Base-by-base conservation (phyloP, 257 asterid species). In the Striga asiatica region DNA sequence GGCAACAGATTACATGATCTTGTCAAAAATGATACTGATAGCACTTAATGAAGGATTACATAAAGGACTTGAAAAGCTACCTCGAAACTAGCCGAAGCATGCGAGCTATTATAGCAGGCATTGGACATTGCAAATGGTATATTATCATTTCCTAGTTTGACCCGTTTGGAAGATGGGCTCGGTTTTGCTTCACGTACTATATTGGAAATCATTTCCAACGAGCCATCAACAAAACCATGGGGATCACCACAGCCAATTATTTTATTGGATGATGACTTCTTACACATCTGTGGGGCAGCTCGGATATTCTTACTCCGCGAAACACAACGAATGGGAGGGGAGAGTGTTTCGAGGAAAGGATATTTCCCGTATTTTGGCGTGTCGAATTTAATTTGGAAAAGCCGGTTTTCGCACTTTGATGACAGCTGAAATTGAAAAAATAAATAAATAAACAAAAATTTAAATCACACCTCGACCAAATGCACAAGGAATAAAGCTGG, bases 131-230 rank as follows among this genome's bases (percentile, higher is more conserved):
- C 47, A 68, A 65, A 61, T 25, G 79, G 76, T 56, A 60, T 63
- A 47, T n/a, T n/a, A n/a, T 82, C 89, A 14, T 82, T 75, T 46
- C 94, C 94, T 73, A 85, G 71, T 78, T 89, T 89, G 72, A 89
- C 81, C 71, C 95, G 81, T 60, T 89, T 89, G 12, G 94, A 85
- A 8, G 84, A 76, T 3, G 93, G 88, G 53, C 86, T 85, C 38
- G 78, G 94, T 73, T 81, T 83, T 67, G 93, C 94, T 70, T 85
- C 95, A 46, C 74, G 88, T 43, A 88, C 81, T 66, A 77, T 76
- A 72, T 71, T 77, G 5, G 82, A 80, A 4, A 78, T 58, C 62
- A 67, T 78, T 27, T 71, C 95, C 31, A 67, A 58, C 27, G 84
- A 73, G 53, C 81, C 85, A 76, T 79, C 80, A 45, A 78, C 82